Conservation (phyloP, 2,329 filamentous ascomycete species). For the Capronia coronata region DNA sequence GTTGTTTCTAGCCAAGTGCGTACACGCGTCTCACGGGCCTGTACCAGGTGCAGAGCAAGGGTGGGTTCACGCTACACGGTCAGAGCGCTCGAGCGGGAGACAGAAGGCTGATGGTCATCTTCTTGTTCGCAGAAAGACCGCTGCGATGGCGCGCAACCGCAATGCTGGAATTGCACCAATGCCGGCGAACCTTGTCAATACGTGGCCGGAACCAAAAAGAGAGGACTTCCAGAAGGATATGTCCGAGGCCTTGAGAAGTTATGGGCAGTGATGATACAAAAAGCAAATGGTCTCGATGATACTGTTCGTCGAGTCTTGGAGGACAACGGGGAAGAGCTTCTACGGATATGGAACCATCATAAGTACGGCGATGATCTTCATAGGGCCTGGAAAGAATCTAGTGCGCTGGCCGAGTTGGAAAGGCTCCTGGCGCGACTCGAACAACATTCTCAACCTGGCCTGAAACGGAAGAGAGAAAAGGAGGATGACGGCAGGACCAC, state of each 20-base stretch:
- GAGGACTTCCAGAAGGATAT: conserved; percentile 43
- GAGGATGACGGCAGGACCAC: conserved; percentile 23
- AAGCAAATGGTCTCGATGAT: conserved; percentile 41
- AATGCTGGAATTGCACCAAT: conserved; percentile 39
- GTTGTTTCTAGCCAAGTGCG: conserved; percentile 35
- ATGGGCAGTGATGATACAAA: conserved; percentile 41
- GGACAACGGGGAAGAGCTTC: conserved; percentile 33
- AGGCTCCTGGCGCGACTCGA: conserved; percentile 37
- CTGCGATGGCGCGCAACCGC: conserved; percentile 41
- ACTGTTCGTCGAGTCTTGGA: conserved; percentile 36
- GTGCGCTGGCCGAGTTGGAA: conserved; percentile 37
- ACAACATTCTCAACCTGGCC: conserved; percentile 20
- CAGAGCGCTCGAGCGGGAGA: neutral
- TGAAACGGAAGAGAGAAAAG: conserved; percentile 35
- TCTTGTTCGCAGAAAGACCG: conserved; percentile 29
- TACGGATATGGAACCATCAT: conserved; percentile 39
- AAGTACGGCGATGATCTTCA: conserved; percentile 39
- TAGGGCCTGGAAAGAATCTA: conserved; percentile 41
- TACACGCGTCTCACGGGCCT: conserved; percentile 43
- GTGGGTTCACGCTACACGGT: neutral
- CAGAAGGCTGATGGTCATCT: neutral
- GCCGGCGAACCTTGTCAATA: conserved; percentile 40
- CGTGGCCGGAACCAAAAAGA: conserved; percentile 41
- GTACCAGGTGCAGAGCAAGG: conserved; percentile 39
- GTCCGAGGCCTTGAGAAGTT: conserved; percentile 43